Conservation (phyloP, 495 filamentous ascomycete genomes). For the Penicillium nucicola region DNA sequence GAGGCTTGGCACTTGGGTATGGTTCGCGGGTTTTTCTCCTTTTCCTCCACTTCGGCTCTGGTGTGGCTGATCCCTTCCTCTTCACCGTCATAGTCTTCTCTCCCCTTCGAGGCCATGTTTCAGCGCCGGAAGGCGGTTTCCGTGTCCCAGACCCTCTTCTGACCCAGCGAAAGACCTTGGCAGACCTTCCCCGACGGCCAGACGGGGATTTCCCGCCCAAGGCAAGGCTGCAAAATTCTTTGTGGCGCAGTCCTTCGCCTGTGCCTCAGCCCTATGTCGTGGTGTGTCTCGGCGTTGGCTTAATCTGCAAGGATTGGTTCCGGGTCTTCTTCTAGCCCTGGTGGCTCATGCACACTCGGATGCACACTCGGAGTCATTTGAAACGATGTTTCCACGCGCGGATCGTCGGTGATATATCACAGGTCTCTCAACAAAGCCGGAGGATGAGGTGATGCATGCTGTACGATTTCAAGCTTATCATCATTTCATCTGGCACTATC, state of each 20-base stretch:
- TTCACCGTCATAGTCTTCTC: not conserved
- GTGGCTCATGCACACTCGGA: not conserved
- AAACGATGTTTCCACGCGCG: not conserved
- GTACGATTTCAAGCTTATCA: not conserved
- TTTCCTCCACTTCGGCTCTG: not conserved
- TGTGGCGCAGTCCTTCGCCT: not conserved
- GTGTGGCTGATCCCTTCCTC: not conserved
- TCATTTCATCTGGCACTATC: not conserved
- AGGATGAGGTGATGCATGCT: not conserved
- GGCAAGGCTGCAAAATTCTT: not conserved
- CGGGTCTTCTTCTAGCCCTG: not conserved
- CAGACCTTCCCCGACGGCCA: constrained; percentile 1
- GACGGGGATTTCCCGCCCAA: not conserved
- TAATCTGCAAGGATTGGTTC: not conserved
- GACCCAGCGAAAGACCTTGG: not conserved
- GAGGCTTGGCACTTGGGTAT: not conserved
- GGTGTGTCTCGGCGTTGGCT: not conserved
- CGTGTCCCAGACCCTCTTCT: not conserved
- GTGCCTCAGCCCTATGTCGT: constrained; percentile 2
- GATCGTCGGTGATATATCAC: not conserved
- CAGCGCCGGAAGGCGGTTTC: not conserved
- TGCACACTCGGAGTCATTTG: not conserved
- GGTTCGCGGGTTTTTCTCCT: not conserved
- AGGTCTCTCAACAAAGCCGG: not conserved
- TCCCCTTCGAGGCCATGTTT: not conserved